phyloP scores from a whole-genome alignment of 1,284 basidiomycete genomes.

The Malassezia vespertilionis region DNA sequence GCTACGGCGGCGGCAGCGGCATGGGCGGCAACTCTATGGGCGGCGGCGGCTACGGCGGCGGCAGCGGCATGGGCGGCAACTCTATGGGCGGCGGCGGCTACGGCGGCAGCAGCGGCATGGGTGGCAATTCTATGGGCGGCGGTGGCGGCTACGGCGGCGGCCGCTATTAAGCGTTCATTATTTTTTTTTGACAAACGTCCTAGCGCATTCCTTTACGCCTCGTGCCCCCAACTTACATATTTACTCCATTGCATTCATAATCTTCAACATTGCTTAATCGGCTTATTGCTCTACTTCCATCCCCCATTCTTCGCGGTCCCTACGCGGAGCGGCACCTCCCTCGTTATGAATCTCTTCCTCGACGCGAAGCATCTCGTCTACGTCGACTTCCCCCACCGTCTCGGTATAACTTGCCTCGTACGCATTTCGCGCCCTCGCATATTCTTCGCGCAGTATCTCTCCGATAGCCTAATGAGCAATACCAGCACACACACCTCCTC shows the following conservation, averaged over 20 bases:
- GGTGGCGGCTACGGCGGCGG: background rate
- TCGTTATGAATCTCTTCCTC: conserved; percentile 19
- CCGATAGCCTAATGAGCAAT: no score
- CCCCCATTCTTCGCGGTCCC: no score
- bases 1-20: background rate
- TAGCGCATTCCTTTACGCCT: no score
- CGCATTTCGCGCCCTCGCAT: conserved; percentile 1
- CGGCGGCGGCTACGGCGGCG: background rate
- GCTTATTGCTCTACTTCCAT: no score
- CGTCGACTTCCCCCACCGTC: conserved; percentile 10
- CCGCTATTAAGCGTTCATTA: conserved; percentile 5
- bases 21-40: conserved; percentile 5
- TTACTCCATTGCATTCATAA: no score
- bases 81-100: conserved; percentile 5
- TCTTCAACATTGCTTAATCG: no score
- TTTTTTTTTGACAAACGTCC: no score
- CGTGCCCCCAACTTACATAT: no score
- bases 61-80: conserved; percentile 7
- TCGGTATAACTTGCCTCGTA: conserved; percentile 4
- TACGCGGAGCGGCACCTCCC: background rate
- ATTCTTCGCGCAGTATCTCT: conserved; percentile 17
- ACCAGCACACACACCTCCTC: no score
- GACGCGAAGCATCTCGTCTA: conserved; percentile 17
- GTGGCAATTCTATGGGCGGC: conserved; percentile 3
- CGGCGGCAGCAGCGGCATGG: conserved; percentile 2